Evolutionary conservation across 2,329 filamentous ascomycete species (phyloP).

Genomic region (Penicillium verrucosum): DNA sequence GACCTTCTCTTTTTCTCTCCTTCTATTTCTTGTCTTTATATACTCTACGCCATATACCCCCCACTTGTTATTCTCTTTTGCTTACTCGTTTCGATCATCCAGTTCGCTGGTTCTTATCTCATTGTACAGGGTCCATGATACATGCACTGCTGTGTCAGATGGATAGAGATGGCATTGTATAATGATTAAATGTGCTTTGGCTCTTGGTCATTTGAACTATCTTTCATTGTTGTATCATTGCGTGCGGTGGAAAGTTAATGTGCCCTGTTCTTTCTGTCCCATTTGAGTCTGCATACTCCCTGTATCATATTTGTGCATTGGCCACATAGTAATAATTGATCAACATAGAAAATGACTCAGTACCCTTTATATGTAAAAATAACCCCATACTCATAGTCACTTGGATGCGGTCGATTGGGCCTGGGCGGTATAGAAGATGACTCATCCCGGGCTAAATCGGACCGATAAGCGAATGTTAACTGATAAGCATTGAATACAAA

Average conservation of each 20-base stretch:
- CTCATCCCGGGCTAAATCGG: conserved; percentile 28
- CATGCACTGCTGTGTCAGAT: conserved; percentile 5
- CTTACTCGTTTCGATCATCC: conserved; percentile 1
- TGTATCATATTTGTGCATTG: conserved; percentile 15
- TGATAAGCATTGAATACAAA: conserved; percentile 25
- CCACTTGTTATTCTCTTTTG: conserved; percentile 20
- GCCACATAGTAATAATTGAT: conserved; percentile 5
- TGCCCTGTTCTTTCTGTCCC: conserved; percentile 1
- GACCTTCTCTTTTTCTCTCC: neutral
- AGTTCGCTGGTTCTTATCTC: neutral
- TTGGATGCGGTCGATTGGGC: neutral
- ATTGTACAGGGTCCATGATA: conserved; percentile 1
- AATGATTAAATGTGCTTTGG: neutral
- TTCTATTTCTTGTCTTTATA: conserved; percentile 9
- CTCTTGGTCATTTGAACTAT: neutral
- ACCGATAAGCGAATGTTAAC: conserved; percentile 27
- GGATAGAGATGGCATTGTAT: neutral
- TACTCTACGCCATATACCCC: conserved; percentile 23
- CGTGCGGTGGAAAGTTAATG: conserved; percentile 2
- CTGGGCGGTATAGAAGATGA: conserved; percentile 11
- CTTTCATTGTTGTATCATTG: conserved; percentile 9
- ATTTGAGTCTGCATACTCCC: conserved; percentile 9
- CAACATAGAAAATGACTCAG: neutral
- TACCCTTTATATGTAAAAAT: neutral
- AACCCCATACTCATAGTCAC: neutral